Evolutionary conservation across 2,329 filamentous ascomycete species (phyloP).

Genomic region (Chaetothyriales sp.): DNA sequence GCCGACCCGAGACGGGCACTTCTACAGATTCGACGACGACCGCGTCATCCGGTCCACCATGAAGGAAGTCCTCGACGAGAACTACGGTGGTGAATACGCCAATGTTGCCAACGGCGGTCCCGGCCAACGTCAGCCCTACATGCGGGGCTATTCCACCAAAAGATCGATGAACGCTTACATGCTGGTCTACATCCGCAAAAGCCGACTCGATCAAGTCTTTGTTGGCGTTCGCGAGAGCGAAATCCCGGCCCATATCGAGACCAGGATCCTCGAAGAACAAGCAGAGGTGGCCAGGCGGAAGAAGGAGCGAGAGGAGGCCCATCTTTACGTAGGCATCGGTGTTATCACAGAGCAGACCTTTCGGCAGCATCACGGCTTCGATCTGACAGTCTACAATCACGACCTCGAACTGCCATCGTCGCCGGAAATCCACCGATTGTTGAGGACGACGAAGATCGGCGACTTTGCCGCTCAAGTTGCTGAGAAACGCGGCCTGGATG

Average conservation of each 20-base stretch:
- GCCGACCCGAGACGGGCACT: conserved; percentile 80
- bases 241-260: conserved; percentile 67
- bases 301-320: conserved; percentile 86
- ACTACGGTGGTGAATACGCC: conserved; percentile 78
- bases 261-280: conserved; percentile 68
- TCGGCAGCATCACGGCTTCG: conserved; percentile 66
- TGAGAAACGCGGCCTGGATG: conserved; percentile 52
- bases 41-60: conserved; percentile 88
- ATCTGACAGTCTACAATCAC: conserved; percentile 58
- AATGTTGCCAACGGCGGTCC: conserved; percentile 42
- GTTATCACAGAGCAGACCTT: conserved; percentile 75
- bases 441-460: conserved; percentile 60
- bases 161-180: conserved; percentile 86
- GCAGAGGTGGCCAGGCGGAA: conserved; percentile 59
- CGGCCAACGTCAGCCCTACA: conserved; percentile 50
- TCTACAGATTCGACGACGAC: conserved; percentile 96
- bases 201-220: conserved; percentile 68
- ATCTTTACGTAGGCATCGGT: conserved; percentile 76
- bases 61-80: conserved; percentile 87
- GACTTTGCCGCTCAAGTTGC: conserved; percentile 63
- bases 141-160: conserved; percentile 50
- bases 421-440: conserved; percentile 58
- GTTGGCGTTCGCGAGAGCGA: conserved; percentile 62
- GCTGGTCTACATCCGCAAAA: conserved; percentile 92
- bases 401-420: conserved; percentile 51